Percentiles rank a stretch among this genome's conserved stretches.
Evolutionary conservation across 169 alveolate species (phyloP).

Genomic region (Plasmodium inui): DNA sequence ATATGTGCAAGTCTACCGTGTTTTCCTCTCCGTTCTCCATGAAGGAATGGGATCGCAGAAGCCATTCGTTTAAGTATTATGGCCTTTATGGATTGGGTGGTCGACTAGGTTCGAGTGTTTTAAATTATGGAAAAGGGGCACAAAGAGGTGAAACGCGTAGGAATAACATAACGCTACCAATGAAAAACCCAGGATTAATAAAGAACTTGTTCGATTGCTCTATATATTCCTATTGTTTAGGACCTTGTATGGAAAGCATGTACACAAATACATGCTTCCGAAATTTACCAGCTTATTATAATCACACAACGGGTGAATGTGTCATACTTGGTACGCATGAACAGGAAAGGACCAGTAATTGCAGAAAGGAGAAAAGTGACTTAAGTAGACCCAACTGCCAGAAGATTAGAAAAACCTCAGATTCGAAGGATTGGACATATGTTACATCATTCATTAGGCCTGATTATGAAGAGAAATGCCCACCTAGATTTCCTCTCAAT

Average conservation of each 20-base stretch:
- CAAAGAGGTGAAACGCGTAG: not conserved
- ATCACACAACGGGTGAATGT: conserved; percentile 69
- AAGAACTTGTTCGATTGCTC: conserved; percentile 64
- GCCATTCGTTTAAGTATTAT: not conserved
- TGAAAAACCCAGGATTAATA: conserved; percentile 39
- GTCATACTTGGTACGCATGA: conserved; percentile 69
- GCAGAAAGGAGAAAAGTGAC: conserved; percentile 28
- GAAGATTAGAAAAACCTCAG: conserved; percentile 12
- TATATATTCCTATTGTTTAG: conserved; percentile 56
- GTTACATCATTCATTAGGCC: conserved; percentile 68
- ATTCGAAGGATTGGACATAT: conserved; percentile 66
- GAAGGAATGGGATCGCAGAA: conserved; percentile 5
- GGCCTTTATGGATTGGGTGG: conserved; percentile 73
- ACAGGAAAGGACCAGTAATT: conserved; percentile 26
- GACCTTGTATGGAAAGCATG: conserved; percentile 50
- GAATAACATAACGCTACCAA: conserved; percentile 49
- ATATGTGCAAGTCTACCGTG: conserved; percentile 34
- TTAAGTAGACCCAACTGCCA: conserved; percentile 44
- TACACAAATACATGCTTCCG: conserved; percentile 47
- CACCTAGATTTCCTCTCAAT: conserved; percentile 65
- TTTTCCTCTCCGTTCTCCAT: not conserved
- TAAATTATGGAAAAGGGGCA: not conserved
- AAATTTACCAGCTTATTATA: conserved; percentile 64
- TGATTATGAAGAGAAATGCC: conserved; percentile 74
- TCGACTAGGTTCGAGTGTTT: conserved; percentile 29